Evolutionary conservation across 1,284 basidiomycete species (phyloP).

Genomic region (Chalciporus sp.): DNA sequence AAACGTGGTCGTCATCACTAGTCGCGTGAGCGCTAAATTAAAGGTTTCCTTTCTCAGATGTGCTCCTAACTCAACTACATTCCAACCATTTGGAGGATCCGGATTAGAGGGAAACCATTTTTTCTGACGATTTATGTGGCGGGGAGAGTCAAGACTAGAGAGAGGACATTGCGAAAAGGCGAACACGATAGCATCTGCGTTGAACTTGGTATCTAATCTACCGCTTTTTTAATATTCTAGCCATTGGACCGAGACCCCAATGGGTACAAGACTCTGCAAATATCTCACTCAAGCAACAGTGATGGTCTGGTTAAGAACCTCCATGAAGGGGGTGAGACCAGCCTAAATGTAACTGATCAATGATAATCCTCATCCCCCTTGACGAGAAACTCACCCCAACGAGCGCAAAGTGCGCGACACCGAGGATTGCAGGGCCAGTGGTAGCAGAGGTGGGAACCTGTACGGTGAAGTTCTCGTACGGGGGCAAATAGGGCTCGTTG

Average conservation of each 20-base stretch:
- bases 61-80: background rate
- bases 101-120: no score
- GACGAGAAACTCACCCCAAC: constrained; percentile 22
- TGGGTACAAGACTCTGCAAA: no score
- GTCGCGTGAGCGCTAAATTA: background rate
- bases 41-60: background rate
- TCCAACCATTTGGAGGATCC: no score
- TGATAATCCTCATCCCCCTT: background rate
- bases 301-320: constrained; percentile 32
- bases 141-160: no score
- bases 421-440: constrained; percentile 4
- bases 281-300: constrained; percentile 10
- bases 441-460: constrained; percentile 11
- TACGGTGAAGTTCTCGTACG: constrained; percentile 30
- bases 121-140: no score
- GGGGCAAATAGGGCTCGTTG: constrained; percentile 18
- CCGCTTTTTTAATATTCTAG: no score
- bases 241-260: no score
- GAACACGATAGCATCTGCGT: no score
- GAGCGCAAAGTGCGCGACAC: constrained; percentile 25
- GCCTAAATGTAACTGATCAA: constrained; percentile 15
- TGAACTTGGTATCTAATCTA: no score
- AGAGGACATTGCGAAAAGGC: no score
- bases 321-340: constrained; percentile 19
- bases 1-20: background rate